Conservation (phyloP, 1,284 basidiomycete genomes). For the Rhizopogon parksii region DNA sequence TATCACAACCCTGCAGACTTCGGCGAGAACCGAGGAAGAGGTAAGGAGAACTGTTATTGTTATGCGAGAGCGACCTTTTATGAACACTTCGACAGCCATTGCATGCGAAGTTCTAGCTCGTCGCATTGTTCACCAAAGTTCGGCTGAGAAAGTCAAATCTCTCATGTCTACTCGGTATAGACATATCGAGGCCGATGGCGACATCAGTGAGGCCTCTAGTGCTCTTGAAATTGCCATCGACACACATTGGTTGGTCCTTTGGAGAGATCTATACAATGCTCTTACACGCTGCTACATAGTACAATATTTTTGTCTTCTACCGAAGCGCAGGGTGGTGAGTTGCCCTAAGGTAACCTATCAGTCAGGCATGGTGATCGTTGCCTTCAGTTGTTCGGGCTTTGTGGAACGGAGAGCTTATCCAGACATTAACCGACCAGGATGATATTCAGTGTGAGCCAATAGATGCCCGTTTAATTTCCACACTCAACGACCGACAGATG, state of each 20-base stretch:
- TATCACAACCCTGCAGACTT: slow-evolving; percentile 73
- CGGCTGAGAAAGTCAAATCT: slow-evolving; percentile 55
- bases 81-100: slow-evolving; percentile 39
- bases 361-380: slow-evolving; percentile 1
- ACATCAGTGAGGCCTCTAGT: slow-evolving; percentile 23
- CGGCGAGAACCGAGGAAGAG: slow-evolving; percentile 77
- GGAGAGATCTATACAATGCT: neutral
- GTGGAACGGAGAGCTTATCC: slow-evolving; percentile 80
- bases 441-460: slow-evolving; percentile 59
- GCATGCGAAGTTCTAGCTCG: slow-evolving; percentile 89
- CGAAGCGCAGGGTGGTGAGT: slow-evolving; percentile 76
- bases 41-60: slow-evolving; percentile 32
- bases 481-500: slow-evolving; percentile 38
- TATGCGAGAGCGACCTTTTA: neutral
- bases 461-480: neutral
- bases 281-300: slow-evolving; percentile 30
- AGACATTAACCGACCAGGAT: slow-evolving; percentile 63
- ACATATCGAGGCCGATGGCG: slow-evolving; percentile 67
- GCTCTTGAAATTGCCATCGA: slow-evolving; percentile 28
- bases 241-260: slow-evolving; percentile 56
- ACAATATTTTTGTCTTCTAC: slow-evolving; percentile 81
- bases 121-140: slow-evolving; percentile 64
- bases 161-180: slow-evolving; percentile 78
- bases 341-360: neutral
- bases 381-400: slow-evolving; percentile 57